phyloP scores from a whole-genome alignment of 139 green algal genomes.

The Yamagishiella unicocca region DNA sequence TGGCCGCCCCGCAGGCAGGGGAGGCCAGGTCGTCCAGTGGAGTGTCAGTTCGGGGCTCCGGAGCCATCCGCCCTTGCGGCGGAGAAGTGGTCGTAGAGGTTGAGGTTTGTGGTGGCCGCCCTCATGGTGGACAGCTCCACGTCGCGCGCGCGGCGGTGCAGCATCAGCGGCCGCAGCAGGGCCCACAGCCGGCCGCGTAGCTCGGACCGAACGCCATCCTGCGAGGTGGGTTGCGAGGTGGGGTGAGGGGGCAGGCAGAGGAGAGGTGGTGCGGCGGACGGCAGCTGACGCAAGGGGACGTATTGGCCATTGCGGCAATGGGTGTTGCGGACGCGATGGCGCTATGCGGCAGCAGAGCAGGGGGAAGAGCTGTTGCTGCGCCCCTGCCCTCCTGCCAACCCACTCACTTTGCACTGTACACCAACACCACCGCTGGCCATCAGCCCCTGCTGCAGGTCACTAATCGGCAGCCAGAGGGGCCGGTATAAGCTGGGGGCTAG shows the following conservation, averaged over 20 bases:
- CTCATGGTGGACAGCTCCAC: slow-evolving; percentile 18
- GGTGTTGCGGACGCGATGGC: not conserved
- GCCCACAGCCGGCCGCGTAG: slow-evolving; percentile 18
- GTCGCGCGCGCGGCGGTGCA: slow-evolving; percentile 15
- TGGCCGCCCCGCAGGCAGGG: too few relatives aligned
- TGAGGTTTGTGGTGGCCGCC: slow-evolving; percentile 1
- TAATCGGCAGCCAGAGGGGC: slow-evolving; percentile 28
- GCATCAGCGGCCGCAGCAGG: slow-evolving; percentile 36
- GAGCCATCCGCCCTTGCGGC: not conserved
- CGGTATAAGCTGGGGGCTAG: slow-evolving; percentile 19
- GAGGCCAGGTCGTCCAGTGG: too few relatives aligned
- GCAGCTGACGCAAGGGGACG: not conserved
- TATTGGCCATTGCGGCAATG: not conserved
- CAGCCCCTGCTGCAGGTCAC: slow-evolving; percentile 18
- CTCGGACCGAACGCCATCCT: slow-evolving; percentile 1
- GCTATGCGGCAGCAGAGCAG: not conserved
- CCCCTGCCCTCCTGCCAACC: not conserved
- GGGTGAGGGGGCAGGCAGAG: too few relatives aligned
- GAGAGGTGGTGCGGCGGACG: not conserved
- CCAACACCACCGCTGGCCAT: slow-evolving; percentile 1
- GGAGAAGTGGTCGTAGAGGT: slow-evolving; percentile 48
- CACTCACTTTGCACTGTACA: slow-evolving; percentile 5
- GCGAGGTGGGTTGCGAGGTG: not conserved
- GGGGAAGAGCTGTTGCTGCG: too few relatives aligned
- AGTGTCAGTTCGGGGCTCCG: too few relatives aligned